A percentile compares a stretch with the other conserved stretches of the same genome.
phyloP scores from a whole-genome alignment of 2,329 filamentous ascomycete genomes.

The Ilyonectria robusta region DNA sequence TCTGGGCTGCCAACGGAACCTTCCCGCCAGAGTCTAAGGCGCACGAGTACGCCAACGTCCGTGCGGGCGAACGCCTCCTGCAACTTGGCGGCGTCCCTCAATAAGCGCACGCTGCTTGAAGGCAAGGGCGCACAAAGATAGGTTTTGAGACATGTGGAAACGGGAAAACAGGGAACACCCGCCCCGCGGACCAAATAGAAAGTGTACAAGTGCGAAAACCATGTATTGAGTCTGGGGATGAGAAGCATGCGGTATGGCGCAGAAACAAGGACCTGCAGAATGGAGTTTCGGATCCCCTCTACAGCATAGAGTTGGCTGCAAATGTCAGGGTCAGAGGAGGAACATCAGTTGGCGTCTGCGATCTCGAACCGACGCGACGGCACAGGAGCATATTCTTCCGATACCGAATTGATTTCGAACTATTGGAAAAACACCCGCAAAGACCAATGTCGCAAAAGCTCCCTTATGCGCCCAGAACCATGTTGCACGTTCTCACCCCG shows the following conservation, averaged over 20 bases:
- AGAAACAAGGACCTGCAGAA: constrained; percentile 41
- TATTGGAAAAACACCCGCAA: constrained; percentile 29
- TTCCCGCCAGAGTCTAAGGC: constrained; percentile 83
- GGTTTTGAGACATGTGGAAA: constrained; percentile 24
- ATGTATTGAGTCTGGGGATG: constrained; percentile 34
- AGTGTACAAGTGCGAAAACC: constrained; percentile 39
- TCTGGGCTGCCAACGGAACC: constrained; percentile 91
- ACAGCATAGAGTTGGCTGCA: constrained; percentile 34
- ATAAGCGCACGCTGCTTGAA: constrained; percentile 34
- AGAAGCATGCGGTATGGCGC: constrained; percentile 38
- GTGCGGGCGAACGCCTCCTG: constrained; percentile 71
- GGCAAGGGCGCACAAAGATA: constrained; percentile 30
- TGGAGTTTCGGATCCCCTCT: constrained; percentile 41
- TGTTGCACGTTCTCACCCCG: constrained; percentile 21
- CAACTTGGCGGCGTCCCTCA: constrained; percentile 59
- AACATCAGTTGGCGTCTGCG: constrained; percentile 30
- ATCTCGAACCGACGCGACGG: constrained; percentile 28
- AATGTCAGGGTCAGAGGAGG: constrained; percentile 25
- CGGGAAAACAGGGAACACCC: constrained; percentile 33
- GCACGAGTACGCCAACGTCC: constrained; percentile 75
- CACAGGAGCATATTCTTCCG: constrained; percentile 34
- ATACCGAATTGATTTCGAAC: constrained; percentile 40
- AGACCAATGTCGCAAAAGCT: constrained; percentile 18
- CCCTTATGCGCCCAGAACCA: background rate
- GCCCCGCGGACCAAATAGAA: constrained; percentile 28